These are phyloP conservation scores for Fusarium heterosporum DNA, from an alignment of 2,329 filamentous ascomycete species.

Conservation along the genomic window DNA sequence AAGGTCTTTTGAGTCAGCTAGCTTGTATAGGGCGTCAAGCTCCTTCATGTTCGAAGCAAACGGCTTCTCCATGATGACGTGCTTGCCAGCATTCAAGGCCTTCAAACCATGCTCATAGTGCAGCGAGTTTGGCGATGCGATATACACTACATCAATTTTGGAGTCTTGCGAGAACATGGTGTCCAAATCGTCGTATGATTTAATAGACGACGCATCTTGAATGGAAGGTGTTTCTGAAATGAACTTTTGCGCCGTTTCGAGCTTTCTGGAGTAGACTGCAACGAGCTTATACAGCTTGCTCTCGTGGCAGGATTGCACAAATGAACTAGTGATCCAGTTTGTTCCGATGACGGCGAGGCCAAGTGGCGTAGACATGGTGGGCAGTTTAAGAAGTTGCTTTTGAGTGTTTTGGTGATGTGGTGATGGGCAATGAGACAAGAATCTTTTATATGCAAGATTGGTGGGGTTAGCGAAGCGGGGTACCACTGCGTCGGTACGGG, in stretches of 20 bases:
- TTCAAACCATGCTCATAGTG: slow-evolving; percentile 33
- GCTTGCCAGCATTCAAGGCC: slow-evolving; percentile 19
- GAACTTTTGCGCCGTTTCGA: slow-evolving; percentile 30
- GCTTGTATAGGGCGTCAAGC: slow-evolving; percentile 22
- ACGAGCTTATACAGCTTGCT: slow-evolving; percentile 27
- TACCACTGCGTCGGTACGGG: neutral
- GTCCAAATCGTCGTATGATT: slow-evolving; percentile 26
- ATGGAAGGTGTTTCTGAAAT: slow-evolving; percentile 32
- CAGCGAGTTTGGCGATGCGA: slow-evolving; percentile 38
- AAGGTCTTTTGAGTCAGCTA: slow-evolving; percentile 30
- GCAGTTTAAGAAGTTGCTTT: too few species aligned
- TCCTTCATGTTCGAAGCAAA: slow-evolving; percentile 34
- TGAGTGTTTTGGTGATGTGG: neutral
- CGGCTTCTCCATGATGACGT: slow-evolving; percentile 39
- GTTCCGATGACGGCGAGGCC: slow-evolving; percentile 37
- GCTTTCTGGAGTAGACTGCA: slow-evolving; percentile 33
- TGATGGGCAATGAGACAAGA: too few species aligned
- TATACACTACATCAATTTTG: slow-evolving; percentile 27
- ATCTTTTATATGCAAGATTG: neutral
- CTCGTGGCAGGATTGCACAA: slow-evolving; percentile 37
- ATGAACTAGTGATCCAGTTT: slow-evolving; percentile 41
- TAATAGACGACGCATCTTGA: slow-evolving; percentile 3
- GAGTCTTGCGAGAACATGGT: slow-evolving; percentile 17
- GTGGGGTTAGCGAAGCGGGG: neutral
- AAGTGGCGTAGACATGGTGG: slow-evolving; percentile 30